Evolutionary conservation across 73 alveolate species (phyloP).

Genomic region (Tetrahymena elliotti): DNA sequence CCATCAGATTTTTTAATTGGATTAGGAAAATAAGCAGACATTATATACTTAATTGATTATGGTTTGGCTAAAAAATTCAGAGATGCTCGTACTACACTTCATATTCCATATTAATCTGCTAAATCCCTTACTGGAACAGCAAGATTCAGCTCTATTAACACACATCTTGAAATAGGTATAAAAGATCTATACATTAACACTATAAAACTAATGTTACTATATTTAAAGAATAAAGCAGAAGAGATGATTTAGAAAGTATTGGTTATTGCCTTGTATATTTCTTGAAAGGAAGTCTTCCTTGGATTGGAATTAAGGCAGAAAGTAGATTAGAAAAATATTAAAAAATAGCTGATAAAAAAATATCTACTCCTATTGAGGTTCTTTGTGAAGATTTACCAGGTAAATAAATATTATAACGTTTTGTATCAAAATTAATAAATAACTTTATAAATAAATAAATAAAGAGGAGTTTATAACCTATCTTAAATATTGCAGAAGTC

Average conservation of each 20-base stretch:
- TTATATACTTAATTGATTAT: slow-evolving; percentile 56
- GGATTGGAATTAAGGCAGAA: slow-evolving; percentile 80
- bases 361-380: slow-evolving; percentile 66
- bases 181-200: neutral
- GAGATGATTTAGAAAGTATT: slow-evolving; percentile 84
- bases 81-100: slow-evolving; percentile 33
- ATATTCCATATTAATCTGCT: slow-evolving; percentile 7
- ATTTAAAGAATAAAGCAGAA: slow-evolving; percentile 68
- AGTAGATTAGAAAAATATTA: slow-evolving; percentile 65
- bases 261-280: slow-evolving; percentile 79
- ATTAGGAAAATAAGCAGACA: slow-evolving; percentile 62
- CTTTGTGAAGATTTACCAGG: slow-evolving; percentile 78
- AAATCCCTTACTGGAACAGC: slow-evolving; percentile 53
- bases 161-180: slow-evolving; percentile 42
- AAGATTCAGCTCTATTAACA: slow-evolving; percentile 37
- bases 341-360: slow-evolving; percentile 62
- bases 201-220: slow-evolving; percentile 21
- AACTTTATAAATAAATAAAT: neutral
- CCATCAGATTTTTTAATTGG: slow-evolving; percentile 96
- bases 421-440: slow-evolving; percentile 28
- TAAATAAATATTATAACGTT: slow-evolving; percentile 45
- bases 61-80: slow-evolving; percentile 56
- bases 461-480: slow-evolving; percentile 62
- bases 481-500: slow-evolving; percentile 72
- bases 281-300: slow-evolving; percentile 81